Percentiles rank a stretch among this genome's conserved stretches.
These are phyloP conservation scores for Draba incana DNA, from an alignment of 345 rosid genomes.

Conservation along the genomic window DNA sequence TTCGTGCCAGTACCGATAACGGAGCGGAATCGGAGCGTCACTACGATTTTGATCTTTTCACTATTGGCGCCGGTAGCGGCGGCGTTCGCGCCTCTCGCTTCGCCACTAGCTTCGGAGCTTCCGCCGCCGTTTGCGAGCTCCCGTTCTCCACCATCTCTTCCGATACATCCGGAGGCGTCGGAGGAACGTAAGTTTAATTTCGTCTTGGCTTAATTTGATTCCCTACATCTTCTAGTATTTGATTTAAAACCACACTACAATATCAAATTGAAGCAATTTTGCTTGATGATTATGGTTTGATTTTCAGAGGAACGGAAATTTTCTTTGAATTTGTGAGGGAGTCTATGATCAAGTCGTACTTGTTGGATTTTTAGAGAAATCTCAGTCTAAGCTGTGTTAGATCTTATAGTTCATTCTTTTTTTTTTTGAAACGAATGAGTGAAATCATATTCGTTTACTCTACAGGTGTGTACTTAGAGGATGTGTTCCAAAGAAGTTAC, in stretches of 20 bases:
- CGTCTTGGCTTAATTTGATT: background rate
- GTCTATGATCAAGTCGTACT: no score
- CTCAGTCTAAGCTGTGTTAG: background rate
- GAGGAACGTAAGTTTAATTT: conserved; percentile 77
- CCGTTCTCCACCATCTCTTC: conserved; percentile 91
- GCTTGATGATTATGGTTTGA: conserved; percentile 15
- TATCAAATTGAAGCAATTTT: conserved; percentile 11
- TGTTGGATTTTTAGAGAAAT: background rate
- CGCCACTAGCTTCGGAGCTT: conserved; percentile 81
- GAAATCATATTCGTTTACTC: background rate
- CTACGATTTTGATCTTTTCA: conserved; percentile 93
- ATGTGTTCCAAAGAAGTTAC: conserved; percentile 94
- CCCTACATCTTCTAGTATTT: background rate
- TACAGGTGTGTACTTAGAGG: conserved; percentile 93
- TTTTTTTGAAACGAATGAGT: background rate
- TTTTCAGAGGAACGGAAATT: no score
- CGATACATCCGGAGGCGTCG: conserved; percentile 89
- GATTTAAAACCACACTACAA: background rate
- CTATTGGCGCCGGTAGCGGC: conserved; percentile 96
- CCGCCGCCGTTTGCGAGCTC: conserved; percentile 95
- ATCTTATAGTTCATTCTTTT: background rate
- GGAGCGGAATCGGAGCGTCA: conserved; percentile 61
- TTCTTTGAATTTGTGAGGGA: no score
- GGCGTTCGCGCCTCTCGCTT: conserved; percentile 97
- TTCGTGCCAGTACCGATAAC: conserved; percentile 58